Base-by-base conservation (phyloP, 495 filamentous ascomycete genomes). In the Penicillium ochrochloron region DNA sequence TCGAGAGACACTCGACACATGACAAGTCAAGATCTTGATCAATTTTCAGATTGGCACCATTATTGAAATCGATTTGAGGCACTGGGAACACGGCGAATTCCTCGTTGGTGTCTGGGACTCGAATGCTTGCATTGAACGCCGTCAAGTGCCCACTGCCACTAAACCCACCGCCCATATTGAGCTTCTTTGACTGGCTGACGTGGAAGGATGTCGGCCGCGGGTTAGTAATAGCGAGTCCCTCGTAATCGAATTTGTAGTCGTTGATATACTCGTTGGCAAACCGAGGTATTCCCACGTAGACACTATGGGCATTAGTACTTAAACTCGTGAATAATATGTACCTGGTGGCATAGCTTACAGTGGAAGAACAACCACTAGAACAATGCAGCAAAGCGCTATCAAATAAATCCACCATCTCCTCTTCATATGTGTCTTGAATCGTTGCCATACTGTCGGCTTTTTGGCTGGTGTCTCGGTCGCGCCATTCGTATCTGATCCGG, bases 401-500 rank as follows among this genome's bases (percentile, higher is more conserved):
- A 70, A 37, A 60, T 76, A 75, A 0, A 63, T 35, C 72, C 72
- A 76, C 72, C 74, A 76, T 69, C 73, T 67, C 51, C 62, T 70
- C 59, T 73, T 75, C 70, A 76, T 70, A 35, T 75, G 72, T 17
- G 54, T 29, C 55, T 66, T 70, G 42, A 68, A 75, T 48, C 70
- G 65, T 35, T 72, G 64, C 62, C 68, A 69, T 41, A 65, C 27
- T 27, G 67, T 69, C 3, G 72, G 69, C 51, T 71, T 73, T 25
- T 53, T n/a, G n/a, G 46, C 17, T 11, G 48, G 17, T 5, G 50
- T 31, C 17, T 51, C 21, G 35, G 39, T 23, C 11, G 41, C 39
- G 12, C 23, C 63, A 15, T 66, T 64, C n/a, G 31, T 41, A 6
- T 67, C 66, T 9, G 64, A 65, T 17, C 62, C 62, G 0, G 71